Evolutionary conservation across 805 yeast species (phyloP).

Genomic region (Kodamaea lidongshanica): DNA sequence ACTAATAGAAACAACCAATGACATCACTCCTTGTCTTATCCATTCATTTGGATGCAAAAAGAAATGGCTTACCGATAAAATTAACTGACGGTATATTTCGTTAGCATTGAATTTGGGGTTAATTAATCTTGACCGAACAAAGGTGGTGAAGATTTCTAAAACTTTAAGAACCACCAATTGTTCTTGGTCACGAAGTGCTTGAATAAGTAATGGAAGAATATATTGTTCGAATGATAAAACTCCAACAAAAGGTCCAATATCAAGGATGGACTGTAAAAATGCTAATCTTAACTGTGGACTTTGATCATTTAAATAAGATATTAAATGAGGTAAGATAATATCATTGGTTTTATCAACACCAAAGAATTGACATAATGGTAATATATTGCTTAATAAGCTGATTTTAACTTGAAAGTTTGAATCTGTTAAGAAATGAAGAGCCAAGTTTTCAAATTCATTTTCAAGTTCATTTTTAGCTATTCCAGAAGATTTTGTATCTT

Average conservation of each 20-base stretch:
- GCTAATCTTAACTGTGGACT: conserved; percentile 60
- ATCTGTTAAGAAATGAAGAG: conserved; percentile 66
- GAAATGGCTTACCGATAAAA: conserved; percentile 41
- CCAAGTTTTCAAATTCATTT: conserved; percentile 56
- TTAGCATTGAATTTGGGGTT: conserved; percentile 34
- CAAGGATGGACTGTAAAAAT: conserved; percentile 65
- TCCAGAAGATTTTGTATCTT: conserved; percentile 13
- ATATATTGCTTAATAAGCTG: conserved; percentile 62
- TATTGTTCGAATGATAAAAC: conserved; percentile 79
- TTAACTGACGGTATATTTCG: conserved; percentile 32
- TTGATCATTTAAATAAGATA: conserved; percentile 83
- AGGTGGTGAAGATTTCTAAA: conserved; percentile 35
- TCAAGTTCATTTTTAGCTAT: conserved; percentile 40
- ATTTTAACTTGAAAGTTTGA: conserved; percentile 58
- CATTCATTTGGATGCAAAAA: conserved; percentile 82
- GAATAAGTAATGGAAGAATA: conserved; percentile 75
- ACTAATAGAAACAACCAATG: conserved; percentile 56
- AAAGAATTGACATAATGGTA: conserved; percentile 72
- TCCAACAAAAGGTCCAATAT: conserved; percentile 77
- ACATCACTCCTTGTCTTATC: conserved; percentile 65
- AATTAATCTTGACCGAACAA: conserved; percentile 27
- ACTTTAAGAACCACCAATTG: conserved; percentile 74
- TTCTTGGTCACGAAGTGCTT: conserved; percentile 78
- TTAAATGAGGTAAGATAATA: conserved; percentile 79
- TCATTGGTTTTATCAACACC: conserved; percentile 88